Percentiles rank a stretch among this genome's conserved stretches.
Conservation (phyloP, 352 stramenopile genomes). For the Globisporangium barbulae region DNA sequence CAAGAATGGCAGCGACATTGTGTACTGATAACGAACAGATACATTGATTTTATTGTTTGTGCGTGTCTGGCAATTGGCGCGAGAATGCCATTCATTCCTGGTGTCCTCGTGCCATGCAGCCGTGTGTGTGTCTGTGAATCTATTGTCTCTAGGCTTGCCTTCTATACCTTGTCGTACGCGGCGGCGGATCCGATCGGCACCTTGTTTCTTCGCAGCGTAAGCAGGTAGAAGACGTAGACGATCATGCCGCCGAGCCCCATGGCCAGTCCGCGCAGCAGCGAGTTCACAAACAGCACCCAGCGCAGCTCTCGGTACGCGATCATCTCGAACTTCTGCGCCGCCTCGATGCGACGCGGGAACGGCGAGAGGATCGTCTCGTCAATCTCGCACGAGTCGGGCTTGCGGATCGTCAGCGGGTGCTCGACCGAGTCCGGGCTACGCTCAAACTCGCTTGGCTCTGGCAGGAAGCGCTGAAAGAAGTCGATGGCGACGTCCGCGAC, state of each 20-base stretch:
- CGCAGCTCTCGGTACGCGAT: slow-evolving; percentile 78
- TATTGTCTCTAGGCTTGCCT: slow-evolving; percentile 1
- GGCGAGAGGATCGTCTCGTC: slow-evolving; percentile 69
- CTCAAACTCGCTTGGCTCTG: slow-evolving; percentile 68
- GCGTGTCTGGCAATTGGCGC: neutral
- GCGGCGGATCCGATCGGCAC: slow-evolving; percentile 28
- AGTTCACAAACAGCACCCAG: slow-evolving; percentile 79
- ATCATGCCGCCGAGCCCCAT: slow-evolving; percentile 77
- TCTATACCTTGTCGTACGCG: slow-evolving; percentile 79
- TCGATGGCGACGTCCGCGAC: slow-evolving; percentile 65
- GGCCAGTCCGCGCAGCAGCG: slow-evolving; percentile 68
- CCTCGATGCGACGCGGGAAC: slow-evolving; percentile 57
- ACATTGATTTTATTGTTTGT: slow-evolving; percentile 5
- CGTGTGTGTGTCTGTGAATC: slow-evolving; percentile 2
- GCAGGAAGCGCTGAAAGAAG: slow-evolving; percentile 73
- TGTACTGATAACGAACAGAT: slow-evolving; percentile 5
- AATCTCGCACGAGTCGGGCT: slow-evolving; percentile 62
- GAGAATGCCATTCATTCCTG: neutral
- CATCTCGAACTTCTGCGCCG: slow-evolving; percentile 73
- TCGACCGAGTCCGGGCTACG: slow-evolving; percentile 37
- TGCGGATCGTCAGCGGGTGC: slow-evolving; percentile 55
- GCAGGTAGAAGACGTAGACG: slow-evolving; percentile 78
- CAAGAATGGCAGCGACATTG: neutral
- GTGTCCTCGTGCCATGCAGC: neutral
- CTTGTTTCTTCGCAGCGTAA: slow-evolving; percentile 56